A percentile compares a stretch with the other conserved stretches of the same genome.
These are phyloP conservation scores for Leccinellum albellum DNA, from an alignment of 768 basidiomycete species.

Conservation along the genomic window DNA sequence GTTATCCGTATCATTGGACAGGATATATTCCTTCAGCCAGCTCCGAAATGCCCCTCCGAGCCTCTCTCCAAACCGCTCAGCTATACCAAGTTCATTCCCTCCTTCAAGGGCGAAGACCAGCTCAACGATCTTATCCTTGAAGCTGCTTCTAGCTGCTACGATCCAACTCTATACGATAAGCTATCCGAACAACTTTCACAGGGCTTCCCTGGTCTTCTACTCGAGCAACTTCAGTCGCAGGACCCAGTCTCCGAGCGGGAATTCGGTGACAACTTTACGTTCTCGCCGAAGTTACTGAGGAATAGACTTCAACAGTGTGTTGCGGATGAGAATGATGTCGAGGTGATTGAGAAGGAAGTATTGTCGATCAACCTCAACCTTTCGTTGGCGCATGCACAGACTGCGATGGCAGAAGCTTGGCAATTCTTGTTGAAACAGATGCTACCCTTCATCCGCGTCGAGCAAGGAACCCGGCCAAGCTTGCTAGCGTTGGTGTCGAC, in stretches of 20 bases:
- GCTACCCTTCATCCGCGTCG: conserved; percentile 60
- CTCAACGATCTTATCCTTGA: conserved; percentile 65
- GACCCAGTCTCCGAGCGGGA: conserved; percentile 65
- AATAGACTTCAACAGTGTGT: conserved; percentile 49
- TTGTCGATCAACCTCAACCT: conserved; percentile 83
- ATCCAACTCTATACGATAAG: conserved; percentile 66
- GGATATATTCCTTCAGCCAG: conserved; percentile 64
- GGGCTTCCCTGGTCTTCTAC: conserved; percentile 55
- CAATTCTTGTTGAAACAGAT: conserved; percentile 63
- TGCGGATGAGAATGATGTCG: conserved; percentile 36
- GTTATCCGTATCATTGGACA: conserved; percentile 71
- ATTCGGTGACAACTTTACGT: conserved; percentile 78
- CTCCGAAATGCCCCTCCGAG: conserved; percentile 35
- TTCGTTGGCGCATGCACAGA: conserved; percentile 78
- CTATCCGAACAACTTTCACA: conserved; percentile 47
- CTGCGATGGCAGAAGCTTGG: conserved; percentile 74
- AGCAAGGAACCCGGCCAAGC: conserved; percentile 50
- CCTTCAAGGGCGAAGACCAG: conserved; percentile 60
- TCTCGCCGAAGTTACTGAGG: conserved; percentile 57
- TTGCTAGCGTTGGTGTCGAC: conserved; percentile 57
- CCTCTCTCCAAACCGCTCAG: conserved; percentile 52
- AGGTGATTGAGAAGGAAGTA: conserved; percentile 54
- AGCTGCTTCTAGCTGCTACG: conserved; percentile 67
- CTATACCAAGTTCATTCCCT: conserved; percentile 51
- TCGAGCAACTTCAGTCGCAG: conserved; percentile 62